phyloP scores from a whole-genome alignment of 331 rosid species.

The Phaseolus coccineus region DNA sequence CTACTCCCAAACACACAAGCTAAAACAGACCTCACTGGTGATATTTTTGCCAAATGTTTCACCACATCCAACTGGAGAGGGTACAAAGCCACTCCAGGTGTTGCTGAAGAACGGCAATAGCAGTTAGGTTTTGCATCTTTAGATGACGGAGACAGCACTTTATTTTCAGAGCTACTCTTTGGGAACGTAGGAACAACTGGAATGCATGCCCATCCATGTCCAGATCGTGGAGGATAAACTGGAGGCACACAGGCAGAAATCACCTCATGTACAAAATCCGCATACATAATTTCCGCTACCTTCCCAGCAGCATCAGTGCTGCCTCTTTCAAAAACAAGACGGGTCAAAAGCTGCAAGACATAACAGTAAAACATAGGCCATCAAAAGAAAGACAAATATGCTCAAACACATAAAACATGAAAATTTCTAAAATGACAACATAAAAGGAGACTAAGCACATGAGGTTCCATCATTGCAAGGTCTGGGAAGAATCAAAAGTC shows the following conservation, averaged over 20 bases:
- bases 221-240: constrained; percentile 94
- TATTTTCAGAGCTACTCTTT: constrained; percentile 78
- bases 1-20: constrained; percentile 97
- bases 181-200: constrained; percentile 82
- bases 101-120: constrained; percentile 70
- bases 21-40: constrained; percentile 95
- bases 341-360: constrained; percentile 87
- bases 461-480: constrained; percentile 1
- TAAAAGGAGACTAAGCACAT: constrained; percentile 30
- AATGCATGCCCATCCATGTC: constrained; percentile 98
- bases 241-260: constrained; percentile 98
- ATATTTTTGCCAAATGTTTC: constrained; percentile 93
- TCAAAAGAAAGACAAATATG: constrained; percentile 33
- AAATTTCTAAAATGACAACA: constrained; percentile 11
- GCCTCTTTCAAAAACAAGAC: constrained; percentile 95
- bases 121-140: constrained; percentile 86
- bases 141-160: constrained; percentile 80
- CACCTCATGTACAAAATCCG: constrained; percentile 97
- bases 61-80: constrained; percentile 94
- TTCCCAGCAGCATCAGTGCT: constrained; percentile 98
- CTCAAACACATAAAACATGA: constrained; percentile 26
- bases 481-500: constrained; percentile 28
- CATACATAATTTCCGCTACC: constrained; percentile 94
- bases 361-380: constrained; percentile 41
- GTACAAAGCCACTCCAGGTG: constrained; percentile 85